Conservation (phyloP, 2,329 filamentous ascomycete species). For the Coniochaeta hoffmannii region DNA sequence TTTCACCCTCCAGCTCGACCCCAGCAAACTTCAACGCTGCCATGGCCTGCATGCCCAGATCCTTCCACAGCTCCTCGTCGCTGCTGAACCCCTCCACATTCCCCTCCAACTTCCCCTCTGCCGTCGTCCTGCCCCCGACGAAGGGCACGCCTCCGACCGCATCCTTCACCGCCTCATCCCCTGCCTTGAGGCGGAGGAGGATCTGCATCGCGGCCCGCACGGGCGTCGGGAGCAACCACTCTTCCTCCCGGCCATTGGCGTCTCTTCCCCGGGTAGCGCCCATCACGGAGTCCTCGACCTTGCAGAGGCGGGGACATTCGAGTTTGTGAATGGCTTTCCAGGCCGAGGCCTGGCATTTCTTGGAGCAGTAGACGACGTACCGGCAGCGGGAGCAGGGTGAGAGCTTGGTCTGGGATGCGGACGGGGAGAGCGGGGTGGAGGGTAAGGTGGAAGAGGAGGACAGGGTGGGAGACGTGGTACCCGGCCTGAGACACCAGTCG, state of each 20-base stretch:
- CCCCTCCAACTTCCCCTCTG: slow-evolving; percentile 29
- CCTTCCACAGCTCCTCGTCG: slow-evolving; percentile 30
- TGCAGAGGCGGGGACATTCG: slow-evolving; percentile 41
- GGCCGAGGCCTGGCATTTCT: slow-evolving; percentile 44
- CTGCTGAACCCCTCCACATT: slow-evolving; percentile 33
- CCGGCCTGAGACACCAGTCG: slow-evolving; percentile 36
- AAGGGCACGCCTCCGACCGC: slow-evolving; percentile 18
- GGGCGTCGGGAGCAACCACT: slow-evolving; percentile 41
- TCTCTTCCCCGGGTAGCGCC: slow-evolving; percentile 2
- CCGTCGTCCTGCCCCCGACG: not conserved
- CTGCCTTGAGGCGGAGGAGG: slow-evolving; percentile 25
- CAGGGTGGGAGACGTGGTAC: slow-evolving; percentile 12
- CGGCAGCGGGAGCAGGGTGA: slow-evolving; percentile 45
- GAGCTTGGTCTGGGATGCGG: not conserved
- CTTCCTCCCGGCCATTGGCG: slow-evolving; percentile 11
- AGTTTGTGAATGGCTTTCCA: slow-evolving; percentile 45
- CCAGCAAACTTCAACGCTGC: slow-evolving; percentile 42
- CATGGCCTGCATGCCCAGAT: slow-evolving; percentile 41
- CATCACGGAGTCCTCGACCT: slow-evolving; percentile 14
- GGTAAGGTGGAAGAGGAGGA: slow-evolving; percentile 6
- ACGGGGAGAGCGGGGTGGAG: slow-evolving; percentile 15
- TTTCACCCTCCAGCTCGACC: slow-evolving; percentile 15
- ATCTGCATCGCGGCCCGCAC: slow-evolving; percentile 47
- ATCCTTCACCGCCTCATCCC: slow-evolving; percentile 20
- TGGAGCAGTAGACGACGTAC: slow-evolving; percentile 45